Percentiles rank a stretch among this genome's conserved stretches.
These are phyloP conservation scores for Ophiobolus disseminans DNA, from an alignment of 2,329 filamentous ascomycete species.

Conservation along the genomic window DNA sequence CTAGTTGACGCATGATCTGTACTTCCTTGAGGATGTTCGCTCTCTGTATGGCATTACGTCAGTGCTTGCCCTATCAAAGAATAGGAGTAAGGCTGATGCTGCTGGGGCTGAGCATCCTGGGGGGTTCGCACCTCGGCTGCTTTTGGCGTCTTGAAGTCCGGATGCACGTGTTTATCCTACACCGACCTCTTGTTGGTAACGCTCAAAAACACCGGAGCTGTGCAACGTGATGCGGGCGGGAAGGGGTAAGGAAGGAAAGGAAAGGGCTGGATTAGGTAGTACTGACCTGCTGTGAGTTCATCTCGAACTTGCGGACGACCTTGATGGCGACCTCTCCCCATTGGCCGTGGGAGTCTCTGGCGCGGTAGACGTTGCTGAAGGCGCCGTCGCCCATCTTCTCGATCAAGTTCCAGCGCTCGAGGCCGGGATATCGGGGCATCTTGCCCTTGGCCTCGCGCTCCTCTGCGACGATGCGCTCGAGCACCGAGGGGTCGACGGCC, in stretches of 20 bases:
- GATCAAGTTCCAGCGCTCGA: slow-evolving; percentile 83
- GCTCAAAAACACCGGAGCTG: slow-evolving; percentile 40
- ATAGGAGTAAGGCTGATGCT: slow-evolving; percentile 31
- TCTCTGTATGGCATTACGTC: slow-evolving; percentile 67
- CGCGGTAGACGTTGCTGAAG: slow-evolving; percentile 98
- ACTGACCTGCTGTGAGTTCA: slow-evolving; percentile 98
- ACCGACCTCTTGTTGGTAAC: slow-evolving; percentile 59
- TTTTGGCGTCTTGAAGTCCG: slow-evolving; percentile 91
- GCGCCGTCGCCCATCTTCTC: slow-evolving; percentile 99
- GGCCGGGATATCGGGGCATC: slow-evolving; percentile 82
- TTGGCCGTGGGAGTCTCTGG: slow-evolving; percentile 74
- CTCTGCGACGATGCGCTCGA: slow-evolving; percentile 87
- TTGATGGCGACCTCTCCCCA: slow-evolving; percentile 92
- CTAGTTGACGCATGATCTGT: slow-evolving; percentile 95
- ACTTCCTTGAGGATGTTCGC: slow-evolving; percentile 99
- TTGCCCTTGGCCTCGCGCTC: slow-evolving; percentile 86
- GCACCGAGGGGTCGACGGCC: slow-evolving; percentile 67
- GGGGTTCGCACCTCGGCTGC: slow-evolving; percentile 86
- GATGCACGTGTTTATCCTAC: slow-evolving; percentile 93
- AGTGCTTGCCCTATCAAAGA: slow-evolving; percentile 45
- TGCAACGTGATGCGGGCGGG: slow-evolving; percentile 28
- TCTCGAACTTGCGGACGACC: slow-evolving; percentile 97
- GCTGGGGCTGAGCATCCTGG: slow-evolving; percentile 39
- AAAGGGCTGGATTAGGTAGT: slow-evolving; percentile 37
- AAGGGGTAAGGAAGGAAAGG: slow-evolving; percentile 39